A percentile compares a stretch with the other conserved stretches of the same genome.
Conservation (phyloP, 2,329 filamentous ascomycete species). For the Clarireedia sp. region DNA sequence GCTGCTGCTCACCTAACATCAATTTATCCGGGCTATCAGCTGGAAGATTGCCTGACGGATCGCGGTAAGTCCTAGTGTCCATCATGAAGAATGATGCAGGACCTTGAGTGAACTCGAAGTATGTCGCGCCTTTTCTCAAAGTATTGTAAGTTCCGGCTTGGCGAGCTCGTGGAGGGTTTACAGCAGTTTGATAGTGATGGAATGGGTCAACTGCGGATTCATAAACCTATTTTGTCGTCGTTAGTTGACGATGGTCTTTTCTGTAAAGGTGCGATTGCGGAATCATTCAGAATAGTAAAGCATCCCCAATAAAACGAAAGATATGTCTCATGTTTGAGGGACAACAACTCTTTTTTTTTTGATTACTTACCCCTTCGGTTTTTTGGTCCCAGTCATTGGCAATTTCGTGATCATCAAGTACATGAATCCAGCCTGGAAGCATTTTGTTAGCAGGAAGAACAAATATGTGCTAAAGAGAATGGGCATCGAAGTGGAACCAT, state of each 20-base stretch:
- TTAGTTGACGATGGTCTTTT: too few species aligned
- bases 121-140: conserved; percentile 54
- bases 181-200: conserved; percentile 73
- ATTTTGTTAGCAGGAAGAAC: neutral
- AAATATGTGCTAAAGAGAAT: neutral
- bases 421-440: conserved; percentile 67
- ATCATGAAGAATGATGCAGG: conserved; percentile 92
- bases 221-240: conserved; percentile 28
- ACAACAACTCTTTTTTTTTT: neutral
- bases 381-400: conserved; percentile 86
- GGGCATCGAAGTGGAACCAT: neutral
- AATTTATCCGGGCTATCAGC: conserved; percentile 62
- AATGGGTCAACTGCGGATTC: conserved; percentile 48
- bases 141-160: conserved; percentile 36
- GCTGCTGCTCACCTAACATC: conserved; percentile 77
- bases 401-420: conserved; percentile 95
- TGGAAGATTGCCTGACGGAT: conserved; percentile 51
- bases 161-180: conserved; percentile 68
- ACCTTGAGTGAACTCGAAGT: conserved; percentile 83
- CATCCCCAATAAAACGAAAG: neutral
- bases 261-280: too few species aligned
- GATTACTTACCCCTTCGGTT: conserved; percentile 56
- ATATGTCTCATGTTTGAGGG: neutral
- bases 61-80: conserved; percentile 84
- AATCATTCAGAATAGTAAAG: neutral